Percentiles rank a stretch among this genome's conserved stretches.
Conservation (phyloP, 805 yeast genomes). For the Candida caryicola region DNA sequence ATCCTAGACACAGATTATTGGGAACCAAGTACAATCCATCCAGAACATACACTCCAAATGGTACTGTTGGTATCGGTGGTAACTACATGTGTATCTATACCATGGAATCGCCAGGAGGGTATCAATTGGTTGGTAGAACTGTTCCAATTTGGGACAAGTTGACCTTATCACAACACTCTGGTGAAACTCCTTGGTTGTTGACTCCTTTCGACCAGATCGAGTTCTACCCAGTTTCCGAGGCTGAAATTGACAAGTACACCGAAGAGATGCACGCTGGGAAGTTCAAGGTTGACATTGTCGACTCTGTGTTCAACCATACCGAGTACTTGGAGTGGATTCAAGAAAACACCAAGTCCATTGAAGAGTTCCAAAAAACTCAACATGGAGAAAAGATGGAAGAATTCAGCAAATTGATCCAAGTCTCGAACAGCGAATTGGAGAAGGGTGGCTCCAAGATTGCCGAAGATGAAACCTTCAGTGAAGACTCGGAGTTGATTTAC, state of each 20-base stretch:
- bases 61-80: slow-evolving; percentile 97
- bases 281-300: slow-evolving; percentile 70
- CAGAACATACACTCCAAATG: slow-evolving; percentile 92
- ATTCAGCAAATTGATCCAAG: slow-evolving; percentile 78
- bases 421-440: slow-evolving; percentile 71
- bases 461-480: slow-evolving; percentile 61
- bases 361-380: slow-evolving; percentile 61
- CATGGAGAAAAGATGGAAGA: slow-evolving; percentile 81
- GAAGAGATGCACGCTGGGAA: slow-evolving; percentile 79
- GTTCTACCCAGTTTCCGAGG: slow-evolving; percentile 88
- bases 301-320: slow-evolving; percentile 78
- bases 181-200: slow-evolving; percentile 78
- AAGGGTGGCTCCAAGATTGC: slow-evolving; percentile 44
- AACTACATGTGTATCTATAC: slow-evolving; percentile 98
- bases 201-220: slow-evolving; percentile 92
- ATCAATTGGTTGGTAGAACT: slow-evolving; percentile 94
- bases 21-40: slow-evolving; percentile 97
- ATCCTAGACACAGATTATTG: slow-evolving; percentile 88
- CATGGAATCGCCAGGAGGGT: slow-evolving; percentile 98
- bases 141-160: slow-evolving; percentile 97
- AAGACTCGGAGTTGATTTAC: slow-evolving; percentile 77
- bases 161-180: slow-evolving; percentile 63
- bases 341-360: slow-evolving; percentile 69
- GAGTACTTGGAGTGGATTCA: slow-evolving; percentile 77
- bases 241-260: slow-evolving; percentile 66